Percentiles rank a stretch among this genome's conserved stretches.
Evolutionary conservation across 2,329 filamentous ascomycete genomes (phyloP).

Genomic region (Gaeumannomyces sp.): DNA sequence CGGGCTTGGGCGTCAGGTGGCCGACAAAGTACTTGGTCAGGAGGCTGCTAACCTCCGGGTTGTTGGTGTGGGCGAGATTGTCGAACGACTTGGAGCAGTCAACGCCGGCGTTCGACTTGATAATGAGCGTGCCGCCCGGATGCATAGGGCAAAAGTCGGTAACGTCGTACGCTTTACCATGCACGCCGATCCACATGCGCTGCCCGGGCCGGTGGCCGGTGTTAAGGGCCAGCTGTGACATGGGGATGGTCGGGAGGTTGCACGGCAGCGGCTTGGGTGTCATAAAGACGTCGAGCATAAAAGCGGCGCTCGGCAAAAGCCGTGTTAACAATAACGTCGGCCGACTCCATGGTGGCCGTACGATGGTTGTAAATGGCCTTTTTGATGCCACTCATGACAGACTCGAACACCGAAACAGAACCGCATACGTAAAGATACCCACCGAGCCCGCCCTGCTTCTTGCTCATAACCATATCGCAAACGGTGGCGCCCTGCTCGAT

Average conservation of each 20-base stretch:
- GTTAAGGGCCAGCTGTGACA: slow-evolving; percentile 42
- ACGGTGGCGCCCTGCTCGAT: slow-evolving; percentile 43
- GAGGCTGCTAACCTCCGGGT: slow-evolving; percentile 46
- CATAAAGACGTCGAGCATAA: slow-evolving; percentile 54
- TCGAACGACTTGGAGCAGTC: slow-evolving; percentile 48
- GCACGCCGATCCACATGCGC: slow-evolving; percentile 45
- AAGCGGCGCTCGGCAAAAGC: slow-evolving; percentile 49
- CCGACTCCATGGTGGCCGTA: slow-evolving; percentile 43
- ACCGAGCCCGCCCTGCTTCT: slow-evolving; percentile 45
- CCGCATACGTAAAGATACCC: slow-evolving; percentile 44
- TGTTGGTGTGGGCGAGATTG: slow-evolving; percentile 47
- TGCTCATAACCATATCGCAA: slow-evolving; percentile 50
- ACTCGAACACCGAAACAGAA: slow-evolving; percentile 43
- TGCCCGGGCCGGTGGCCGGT: slow-evolving; percentile 42
- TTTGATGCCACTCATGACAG: slow-evolving; percentile 49
- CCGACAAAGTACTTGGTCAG: slow-evolving; percentile 50
- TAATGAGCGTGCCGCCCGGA: slow-evolving; percentile 45
- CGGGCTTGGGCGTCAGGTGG: slow-evolving; percentile 42
- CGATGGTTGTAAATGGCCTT: slow-evolving; percentile 48
- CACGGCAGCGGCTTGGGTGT: slow-evolving; percentile 45
- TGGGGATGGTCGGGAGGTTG: slow-evolving; percentile 42
- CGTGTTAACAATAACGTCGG: slow-evolving; percentile 43
- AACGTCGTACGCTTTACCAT: slow-evolving; percentile 47
- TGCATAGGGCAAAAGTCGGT: slow-evolving; percentile 49
- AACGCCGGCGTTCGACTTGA: slow-evolving; percentile 48